Conservation (phyloP, 75 land plant species). For the Pinus taeda region DNA sequence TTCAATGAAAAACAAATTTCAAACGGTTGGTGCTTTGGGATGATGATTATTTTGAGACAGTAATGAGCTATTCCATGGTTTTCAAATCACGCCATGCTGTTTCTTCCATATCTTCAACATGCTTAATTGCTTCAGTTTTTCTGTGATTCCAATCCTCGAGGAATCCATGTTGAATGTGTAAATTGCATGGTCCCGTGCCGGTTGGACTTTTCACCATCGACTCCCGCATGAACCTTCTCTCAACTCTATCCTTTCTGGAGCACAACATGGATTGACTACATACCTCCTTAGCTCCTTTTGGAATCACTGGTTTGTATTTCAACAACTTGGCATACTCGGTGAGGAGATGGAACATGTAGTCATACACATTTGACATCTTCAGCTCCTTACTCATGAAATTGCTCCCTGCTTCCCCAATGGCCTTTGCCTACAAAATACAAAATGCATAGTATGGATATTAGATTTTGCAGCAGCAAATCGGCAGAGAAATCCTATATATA, state of each 20-base stretch:
- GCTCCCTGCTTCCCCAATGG: conserved; percentile 39
- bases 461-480: too few species aligned
- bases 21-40: too few species aligned
- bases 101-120: conserved; percentile 42
- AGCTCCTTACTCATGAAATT: conserved; percentile 43
- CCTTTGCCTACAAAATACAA: conserved; percentile 22
- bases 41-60: too few species aligned
- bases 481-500: neutral
- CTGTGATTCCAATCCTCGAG: conserved; percentile 8
- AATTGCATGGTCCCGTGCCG: conserved; percentile 21
- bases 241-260: conserved; percentile 12
- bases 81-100: conserved; percentile 9
- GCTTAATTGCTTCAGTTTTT: conserved; percentile 18
- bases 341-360: conserved; percentile 70
- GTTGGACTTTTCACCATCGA: conserved; percentile 30
- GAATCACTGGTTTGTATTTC: conserved; percentile 41
- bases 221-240: conserved; percentile 43
- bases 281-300: conserved; percentile 27
- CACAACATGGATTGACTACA: conserved; percentile 47
- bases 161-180: conserved; percentile 22
- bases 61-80: too few species aligned
- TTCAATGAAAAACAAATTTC: too few species aligned
- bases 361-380: conserved; percentile 63
- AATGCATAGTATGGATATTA: neutral
- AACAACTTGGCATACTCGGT: conserved; percentile 60